Percentiles rank a stretch among this genome's conserved stretches.
phyloP scores from a whole-genome alignment of 2,329 filamentous ascomycete species.

The Bipolaris bicolor region DNA sequence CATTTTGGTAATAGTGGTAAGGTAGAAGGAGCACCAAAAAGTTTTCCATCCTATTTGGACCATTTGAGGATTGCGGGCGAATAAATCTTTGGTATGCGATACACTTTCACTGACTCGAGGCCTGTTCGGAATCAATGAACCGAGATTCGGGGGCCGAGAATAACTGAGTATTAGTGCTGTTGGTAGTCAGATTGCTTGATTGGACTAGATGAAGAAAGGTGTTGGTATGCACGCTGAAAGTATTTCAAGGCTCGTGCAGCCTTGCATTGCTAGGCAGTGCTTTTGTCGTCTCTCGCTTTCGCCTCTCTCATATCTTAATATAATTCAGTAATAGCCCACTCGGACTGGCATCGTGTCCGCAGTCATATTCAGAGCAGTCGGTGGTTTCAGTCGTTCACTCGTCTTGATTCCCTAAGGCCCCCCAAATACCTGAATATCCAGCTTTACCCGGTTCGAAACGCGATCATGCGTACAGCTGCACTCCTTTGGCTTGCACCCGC shows the following conservation, averaged over 20 bases:
- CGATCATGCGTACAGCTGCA: slow-evolving; percentile 28
- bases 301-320: slow-evolving; percentile 14
- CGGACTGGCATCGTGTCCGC: slow-evolving; percentile 10
- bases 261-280: slow-evolving; percentile 12
- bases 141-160: slow-evolving; percentile 10
- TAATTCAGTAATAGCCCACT: slow-evolving; percentile 14
- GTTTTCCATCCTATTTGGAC: slow-evolving; percentile 13
- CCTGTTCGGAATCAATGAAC: slow-evolving; percentile 17
- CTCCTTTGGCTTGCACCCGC: slow-evolving; percentile 25
- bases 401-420: slow-evolving; percentile 11
- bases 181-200: not conserved
- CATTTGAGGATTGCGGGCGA: slow-evolving; percentile 11
- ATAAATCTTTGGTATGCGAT: slow-evolving; percentile 7
- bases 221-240: slow-evolving; percentile 10
- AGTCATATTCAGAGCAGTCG: slow-evolving; percentile 18
- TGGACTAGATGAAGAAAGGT: slow-evolving; percentile 10
- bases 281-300: slow-evolving; percentile 14
- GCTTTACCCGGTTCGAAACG: slow-evolving; percentile 16
- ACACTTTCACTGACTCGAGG: slow-evolving; percentile 18
- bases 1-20: slow-evolving; percentile 14
- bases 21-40: slow-evolving; percentile 6
- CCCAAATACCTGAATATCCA: slow-evolving; percentile 1
- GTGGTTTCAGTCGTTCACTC: slow-evolving; percentile 9
- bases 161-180: slow-evolving; percentile 3
- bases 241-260: slow-evolving; percentile 25